A percentile compares a stretch with the other conserved stretches of the same genome.
Evolutionary conservation across 2,329 filamentous ascomycete genomes (phyloP).

Genomic region (Ascocoryne sarcoides): DNA sequence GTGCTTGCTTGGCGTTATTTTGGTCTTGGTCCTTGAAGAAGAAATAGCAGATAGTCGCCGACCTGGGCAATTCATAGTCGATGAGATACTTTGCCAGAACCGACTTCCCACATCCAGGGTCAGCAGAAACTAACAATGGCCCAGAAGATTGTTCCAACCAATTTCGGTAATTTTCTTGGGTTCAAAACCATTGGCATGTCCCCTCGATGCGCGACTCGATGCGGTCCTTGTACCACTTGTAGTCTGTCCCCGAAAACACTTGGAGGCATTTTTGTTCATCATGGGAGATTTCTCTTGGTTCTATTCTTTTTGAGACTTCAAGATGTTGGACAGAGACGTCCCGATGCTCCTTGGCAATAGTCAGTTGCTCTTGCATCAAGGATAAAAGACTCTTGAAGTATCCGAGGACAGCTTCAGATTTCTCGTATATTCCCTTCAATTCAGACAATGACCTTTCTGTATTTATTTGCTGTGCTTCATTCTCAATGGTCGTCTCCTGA

Average conservation of each 20-base stretch:
- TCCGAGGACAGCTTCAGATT: no score
- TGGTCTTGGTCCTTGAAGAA: conserved; percentile 38
- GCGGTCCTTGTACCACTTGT: background rate
- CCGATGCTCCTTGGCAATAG: no score
- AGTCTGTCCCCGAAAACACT: background rate
- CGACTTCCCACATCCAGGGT: conserved; percentile 34
- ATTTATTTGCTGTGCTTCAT: no score
- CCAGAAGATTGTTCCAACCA: conserved; percentile 19
- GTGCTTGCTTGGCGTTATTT: conserved; percentile 26
- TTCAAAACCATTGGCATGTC: conserved; percentile 32
- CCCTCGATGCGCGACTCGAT: conserved; percentile 22
- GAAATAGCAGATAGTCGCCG: conserved; percentile 33
- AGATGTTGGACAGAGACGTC: no score
- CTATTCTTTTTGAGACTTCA: no score
- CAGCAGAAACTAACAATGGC: conserved; percentile 30
- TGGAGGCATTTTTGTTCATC: background rate
- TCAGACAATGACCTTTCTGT: no score
- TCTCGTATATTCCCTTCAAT: no score
- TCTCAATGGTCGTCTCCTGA: no score
- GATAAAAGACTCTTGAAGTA: no score
- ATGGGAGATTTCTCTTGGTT: no score
- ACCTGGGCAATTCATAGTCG: conserved; percentile 14
- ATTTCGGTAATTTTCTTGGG: conserved; percentile 27
- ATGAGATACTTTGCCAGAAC: conserved; percentile 30
- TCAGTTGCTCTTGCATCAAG: no score